Conservation (phyloP, 2,329 filamentous ascomycete species). For the Aspergillus ibericus region DNA sequence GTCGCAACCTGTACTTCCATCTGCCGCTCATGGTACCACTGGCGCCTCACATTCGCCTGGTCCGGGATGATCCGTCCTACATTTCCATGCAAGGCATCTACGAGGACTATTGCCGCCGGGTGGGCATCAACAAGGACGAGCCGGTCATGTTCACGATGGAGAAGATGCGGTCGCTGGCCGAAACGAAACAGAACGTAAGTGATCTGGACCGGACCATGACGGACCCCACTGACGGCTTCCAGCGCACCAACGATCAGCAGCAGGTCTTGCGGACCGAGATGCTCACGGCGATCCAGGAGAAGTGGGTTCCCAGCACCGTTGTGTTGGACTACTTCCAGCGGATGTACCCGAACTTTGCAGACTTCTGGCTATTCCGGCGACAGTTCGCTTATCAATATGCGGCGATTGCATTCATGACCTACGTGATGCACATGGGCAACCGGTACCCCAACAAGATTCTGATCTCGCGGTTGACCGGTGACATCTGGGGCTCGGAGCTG, state of each 20-base stretch:
- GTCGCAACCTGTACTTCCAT: slow-evolving; percentile 93
- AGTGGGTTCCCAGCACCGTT: slow-evolving; percentile 81
- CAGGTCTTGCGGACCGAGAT: slow-evolving; percentile 80
- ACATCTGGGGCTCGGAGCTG: slow-evolving; percentile 94
- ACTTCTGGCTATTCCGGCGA: slow-evolving; percentile 98
- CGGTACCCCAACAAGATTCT: slow-evolving; percentile 94
- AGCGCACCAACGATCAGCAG: slow-evolving; percentile 62
- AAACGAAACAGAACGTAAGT: slow-evolving; percentile 61
- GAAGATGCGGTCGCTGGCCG: slow-evolving; percentile 75
- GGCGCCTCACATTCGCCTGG: slow-evolving; percentile 89
- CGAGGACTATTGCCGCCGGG: slow-evolving; percentile 90
- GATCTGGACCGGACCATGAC: not conserved
- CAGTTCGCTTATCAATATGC: slow-evolving; percentile 97
- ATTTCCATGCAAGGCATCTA: slow-evolving; percentile 93
- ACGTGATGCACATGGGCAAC: slow-evolving; percentile 95
- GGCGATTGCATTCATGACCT: slow-evolving; percentile 96
- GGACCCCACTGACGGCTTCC: slow-evolving; percentile 29
- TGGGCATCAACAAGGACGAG: slow-evolving; percentile 88
- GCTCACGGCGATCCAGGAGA: slow-evolving; percentile 91
- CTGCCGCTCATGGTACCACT: slow-evolving; percentile 93
- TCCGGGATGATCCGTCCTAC: slow-evolving; percentile 93
- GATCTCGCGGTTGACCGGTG: slow-evolving; percentile 82
- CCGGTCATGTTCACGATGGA: slow-evolving; percentile 95
- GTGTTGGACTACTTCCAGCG: slow-evolving; percentile 86
- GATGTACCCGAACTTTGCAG: slow-evolving; percentile 82